A percentile compares a stretch with the other conserved stretches of the same genome.
phyloP scores from a whole-genome alignment of 768 basidiomycete species.

The Leccinum truebloodii region DNA sequence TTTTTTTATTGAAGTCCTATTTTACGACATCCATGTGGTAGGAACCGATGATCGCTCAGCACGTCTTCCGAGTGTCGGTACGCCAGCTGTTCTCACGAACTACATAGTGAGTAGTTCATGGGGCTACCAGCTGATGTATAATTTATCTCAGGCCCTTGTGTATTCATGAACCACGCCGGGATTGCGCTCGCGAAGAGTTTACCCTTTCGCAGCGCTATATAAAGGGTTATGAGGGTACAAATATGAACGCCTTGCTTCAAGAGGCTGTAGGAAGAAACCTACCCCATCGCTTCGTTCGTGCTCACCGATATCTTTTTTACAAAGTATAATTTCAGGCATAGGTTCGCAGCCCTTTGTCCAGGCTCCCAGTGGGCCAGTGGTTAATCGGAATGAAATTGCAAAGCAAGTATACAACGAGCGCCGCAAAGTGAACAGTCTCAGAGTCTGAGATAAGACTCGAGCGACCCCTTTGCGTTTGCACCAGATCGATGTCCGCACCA shows the following conservation, averaged over 20 bases:
- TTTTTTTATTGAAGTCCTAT: background rate
- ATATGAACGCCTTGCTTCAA: slow-evolving; percentile 59
- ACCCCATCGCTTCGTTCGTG: slow-evolving; percentile 59
- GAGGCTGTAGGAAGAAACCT: slow-evolving; percentile 85
- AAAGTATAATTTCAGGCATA: slow-evolving; percentile 76
- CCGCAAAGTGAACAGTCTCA: slow-evolving; percentile 62
- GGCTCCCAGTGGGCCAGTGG: no score
- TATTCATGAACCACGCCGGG: no score
- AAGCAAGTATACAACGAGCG: slow-evolving; percentile 51
- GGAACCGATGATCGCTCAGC: no score
- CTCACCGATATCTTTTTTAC: slow-evolving; percentile 96
- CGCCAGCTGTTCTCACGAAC: slow-evolving; percentile 3
- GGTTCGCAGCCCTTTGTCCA: background rate
- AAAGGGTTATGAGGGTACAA: slow-evolving; percentile 75
- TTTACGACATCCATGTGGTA: no score
- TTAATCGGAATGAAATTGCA: background rate
- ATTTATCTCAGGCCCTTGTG: no score
- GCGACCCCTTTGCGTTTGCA: slow-evolving; percentile 83
- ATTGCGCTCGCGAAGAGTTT: background rate
- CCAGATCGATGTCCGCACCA: slow-evolving; percentile 64
- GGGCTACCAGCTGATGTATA: slow-evolving; percentile 38
- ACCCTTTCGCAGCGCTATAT: slow-evolving; percentile 54
- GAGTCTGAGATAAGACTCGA: slow-evolving; percentile 88
- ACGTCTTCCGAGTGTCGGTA: no score
- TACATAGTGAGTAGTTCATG: slow-evolving; percentile 85